A percentile compares a stretch with the other conserved stretches of the same genome.
Conservation (phyloP, 768 basidiomycete species). For the Rhodocollybia butyracea region DNA sequence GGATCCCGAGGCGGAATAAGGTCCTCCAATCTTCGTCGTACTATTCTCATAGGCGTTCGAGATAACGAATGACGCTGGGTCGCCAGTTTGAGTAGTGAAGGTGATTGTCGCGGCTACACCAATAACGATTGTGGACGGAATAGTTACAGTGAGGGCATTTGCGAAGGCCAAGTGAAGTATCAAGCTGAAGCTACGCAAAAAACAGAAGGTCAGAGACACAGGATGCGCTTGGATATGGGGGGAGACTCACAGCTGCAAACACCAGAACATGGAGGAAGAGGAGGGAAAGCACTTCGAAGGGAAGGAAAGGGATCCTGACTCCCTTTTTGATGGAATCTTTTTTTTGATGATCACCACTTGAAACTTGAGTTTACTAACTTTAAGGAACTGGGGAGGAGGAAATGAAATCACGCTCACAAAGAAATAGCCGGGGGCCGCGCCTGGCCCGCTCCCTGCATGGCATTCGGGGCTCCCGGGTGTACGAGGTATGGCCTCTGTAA, state of each 20-base stretch:
- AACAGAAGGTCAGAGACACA: background rate
- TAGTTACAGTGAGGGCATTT: background rate
- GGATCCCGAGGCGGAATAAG: background rate
- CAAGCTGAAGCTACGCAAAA: background rate
- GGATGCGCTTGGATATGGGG: background rate
- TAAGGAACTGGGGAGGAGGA: too few relatives aligned
- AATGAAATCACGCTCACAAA: too few relatives aligned
- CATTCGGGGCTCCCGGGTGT: too few relatives aligned
- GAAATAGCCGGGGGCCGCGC: too few relatives aligned
- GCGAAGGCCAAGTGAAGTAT: background rate
- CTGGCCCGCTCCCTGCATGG: too few relatives aligned
- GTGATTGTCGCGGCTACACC: background rate
- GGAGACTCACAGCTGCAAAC: background rate
- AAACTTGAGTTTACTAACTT: too few relatives aligned
- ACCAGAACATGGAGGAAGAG: constrained; percentile 2
- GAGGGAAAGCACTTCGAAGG: too few relatives aligned
- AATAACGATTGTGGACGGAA: background rate
- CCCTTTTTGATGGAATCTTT: too few relatives aligned
- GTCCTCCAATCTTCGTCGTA: background rate
- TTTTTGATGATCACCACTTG: too few relatives aligned
- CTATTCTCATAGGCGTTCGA: background rate
- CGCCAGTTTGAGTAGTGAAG: background rate
- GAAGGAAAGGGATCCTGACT: too few relatives aligned
- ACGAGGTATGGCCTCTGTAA: too few relatives aligned
- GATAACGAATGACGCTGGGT: background rate